phyloP scores from a whole-genome alignment of 345 rosid genomes.

The Limnanthes douglasii region DNA sequence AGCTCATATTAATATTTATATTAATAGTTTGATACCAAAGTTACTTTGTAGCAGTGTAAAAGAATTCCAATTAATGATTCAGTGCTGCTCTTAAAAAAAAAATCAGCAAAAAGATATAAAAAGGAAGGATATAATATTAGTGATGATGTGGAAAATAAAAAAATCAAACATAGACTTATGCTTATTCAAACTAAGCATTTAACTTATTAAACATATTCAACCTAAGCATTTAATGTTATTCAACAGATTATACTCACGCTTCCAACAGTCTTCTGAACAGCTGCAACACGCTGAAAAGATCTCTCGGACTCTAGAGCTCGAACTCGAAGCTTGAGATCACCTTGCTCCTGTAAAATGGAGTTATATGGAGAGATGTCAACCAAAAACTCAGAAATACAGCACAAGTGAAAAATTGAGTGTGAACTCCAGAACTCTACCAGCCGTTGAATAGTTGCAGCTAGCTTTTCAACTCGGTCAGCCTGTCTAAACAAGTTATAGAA shows the following conservation, averaged over 20 bases:
- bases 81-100: too few species aligned
- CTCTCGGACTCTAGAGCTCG: slow-evolving; percentile 88
- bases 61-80: too few species aligned
- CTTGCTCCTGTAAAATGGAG: slow-evolving; percentile 65
- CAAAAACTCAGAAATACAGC: not conserved
- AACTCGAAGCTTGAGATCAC: slow-evolving; percentile 92
- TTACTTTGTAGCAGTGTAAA: too few species aligned
- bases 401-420: not conserved
- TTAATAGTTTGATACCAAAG: too few species aligned
- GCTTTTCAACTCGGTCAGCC: slow-evolving; percentile 90
- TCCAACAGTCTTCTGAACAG: slow-evolving; percentile 88
- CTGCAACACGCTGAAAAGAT: slow-evolving; percentile 89
- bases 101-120: not conserved
- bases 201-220: too few species aligned
- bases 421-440: slow-evolving; percentile 30
- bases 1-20: too few species aligned
- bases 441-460: slow-evolving; percentile 68
- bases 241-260: slow-evolving; percentile 39
- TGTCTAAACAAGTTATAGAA: slow-evolving; percentile 91
- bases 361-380: not conserved
- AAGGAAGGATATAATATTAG: not conserved
- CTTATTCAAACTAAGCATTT: too few species aligned
- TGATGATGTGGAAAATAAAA: too few species aligned
- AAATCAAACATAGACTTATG: too few species aligned
- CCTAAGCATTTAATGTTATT: not conserved